A percentile compares a stretch with the other conserved stretches of the same genome.
Conservation (phyloP, 495 filamentous ascomycete genomes). For the Trichocladium uniseriatum region DNA sequence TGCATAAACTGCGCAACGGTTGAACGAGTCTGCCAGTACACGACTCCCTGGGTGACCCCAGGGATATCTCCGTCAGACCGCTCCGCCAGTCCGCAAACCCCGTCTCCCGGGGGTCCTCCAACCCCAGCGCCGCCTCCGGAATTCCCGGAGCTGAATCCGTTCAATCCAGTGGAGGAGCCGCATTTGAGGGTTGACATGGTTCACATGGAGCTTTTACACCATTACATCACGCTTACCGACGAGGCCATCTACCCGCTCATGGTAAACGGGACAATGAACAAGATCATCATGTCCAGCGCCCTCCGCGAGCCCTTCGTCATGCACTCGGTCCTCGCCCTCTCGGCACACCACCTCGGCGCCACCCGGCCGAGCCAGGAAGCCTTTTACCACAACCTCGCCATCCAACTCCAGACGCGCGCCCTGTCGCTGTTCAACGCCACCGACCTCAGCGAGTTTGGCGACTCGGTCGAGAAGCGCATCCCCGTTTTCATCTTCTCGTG, state of each 20-base stretch:
- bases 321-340: slow-evolving; percentile 38
- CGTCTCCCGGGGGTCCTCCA: slow-evolving; percentile 2
- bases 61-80: slow-evolving; percentile 4
- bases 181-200: slow-evolving; percentile 18
- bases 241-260: slow-evolving; percentile 4
- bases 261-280: background rate
- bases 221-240: slow-evolving; percentile 18
- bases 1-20: slow-evolving; percentile 29
- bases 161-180: slow-evolving; percentile 3
- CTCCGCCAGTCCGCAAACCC: slow-evolving; percentile 5
- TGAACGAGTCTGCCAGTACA: slow-evolving; percentile 25
- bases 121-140: background rate
- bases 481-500: slow-evolving; percentile 42
- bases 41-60: slow-evolving; percentile 1
- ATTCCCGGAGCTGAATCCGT: slow-evolving; percentile 2
- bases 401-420: slow-evolving; percentile 42
- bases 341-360: slow-evolving; percentile 37
- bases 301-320: slow-evolving; percentile 30
- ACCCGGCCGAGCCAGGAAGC: slow-evolving; percentile 19
- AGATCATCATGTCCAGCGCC: slow-evolving; percentile 14
- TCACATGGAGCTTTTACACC: slow-evolving; percentile 30
- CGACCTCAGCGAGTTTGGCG: slow-evolving; percentile 12
- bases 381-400: slow-evolving; percentile 37
- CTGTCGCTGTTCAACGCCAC: slow-evolving; percentile 37
- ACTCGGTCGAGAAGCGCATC: slow-evolving; percentile 29